A percentile compares a stretch with the other conserved stretches of the same genome.
Conservation (phyloP, 768 basidiomycete species). For the Chalciporus pseudorubinellus region DNA sequence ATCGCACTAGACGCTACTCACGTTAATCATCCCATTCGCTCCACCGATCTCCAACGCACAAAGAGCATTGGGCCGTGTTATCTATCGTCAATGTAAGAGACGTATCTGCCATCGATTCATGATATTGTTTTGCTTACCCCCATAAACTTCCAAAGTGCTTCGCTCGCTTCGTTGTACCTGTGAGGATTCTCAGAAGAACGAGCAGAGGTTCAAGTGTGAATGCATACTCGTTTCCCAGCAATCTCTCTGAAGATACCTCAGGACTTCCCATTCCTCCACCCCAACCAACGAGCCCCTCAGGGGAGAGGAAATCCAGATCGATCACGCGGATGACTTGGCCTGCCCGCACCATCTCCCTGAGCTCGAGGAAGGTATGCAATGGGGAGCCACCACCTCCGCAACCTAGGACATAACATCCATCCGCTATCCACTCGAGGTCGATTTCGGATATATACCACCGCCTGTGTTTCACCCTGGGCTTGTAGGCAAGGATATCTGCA, state of each 20-base stretch:
- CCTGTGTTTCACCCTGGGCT: slow-evolving; percentile 36
- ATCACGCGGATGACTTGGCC: slow-evolving; percentile 47
- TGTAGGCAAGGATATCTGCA: slow-evolving; percentile 35
- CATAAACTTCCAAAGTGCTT: slow-evolving; percentile 28
- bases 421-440: slow-evolving; percentile 57
- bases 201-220: neutral
- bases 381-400: slow-evolving; percentile 65
- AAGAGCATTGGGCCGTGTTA: slow-evolving; percentile 35
- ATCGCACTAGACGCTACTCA: slow-evolving; percentile 25
- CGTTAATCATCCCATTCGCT: slow-evolving; percentile 44
- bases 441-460: slow-evolving; percentile 47
- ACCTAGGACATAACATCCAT: slow-evolving; percentile 62
- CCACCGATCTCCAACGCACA: slow-evolving; percentile 42
- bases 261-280: slow-evolving; percentile 46
- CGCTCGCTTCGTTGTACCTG: slow-evolving; percentile 36
- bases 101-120: neutral
- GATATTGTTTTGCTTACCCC: slow-evolving; percentile 15
- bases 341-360: slow-evolving; percentile 50
- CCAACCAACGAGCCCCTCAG: slow-evolving; percentile 42
- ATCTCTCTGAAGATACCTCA: slow-evolving; percentile 36
- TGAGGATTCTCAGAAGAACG: neutral
- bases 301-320: slow-evolving; percentile 40
- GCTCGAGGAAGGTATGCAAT: slow-evolving; percentile 47
- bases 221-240: slow-evolving; percentile 37
- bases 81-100: slow-evolving; percentile 17